Percentiles rank a stretch among this genome's conserved stretches.
phyloP scores from a whole-genome alignment of 345 rosid species.

The Murraya koenigii region DNA sequence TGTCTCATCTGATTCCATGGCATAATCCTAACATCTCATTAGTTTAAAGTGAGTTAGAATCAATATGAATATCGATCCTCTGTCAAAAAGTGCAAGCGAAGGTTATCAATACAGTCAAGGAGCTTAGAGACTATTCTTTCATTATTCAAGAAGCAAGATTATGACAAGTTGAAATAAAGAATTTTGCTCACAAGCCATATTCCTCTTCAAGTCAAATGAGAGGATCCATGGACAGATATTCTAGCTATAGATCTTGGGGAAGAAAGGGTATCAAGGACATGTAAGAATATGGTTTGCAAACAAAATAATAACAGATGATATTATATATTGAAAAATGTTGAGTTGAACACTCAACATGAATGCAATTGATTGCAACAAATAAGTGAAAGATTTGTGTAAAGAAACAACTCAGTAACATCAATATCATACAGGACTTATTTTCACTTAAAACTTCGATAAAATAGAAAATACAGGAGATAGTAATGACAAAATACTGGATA shows the following conservation, averaged over 20 bases:
- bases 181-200: background rate
- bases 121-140: background rate
- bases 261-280: background rate
- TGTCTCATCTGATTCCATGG: constrained; percentile 85
- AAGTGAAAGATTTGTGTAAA: background rate
- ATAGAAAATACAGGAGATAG: background rate
- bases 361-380: background rate
- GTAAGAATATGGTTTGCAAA: background rate
- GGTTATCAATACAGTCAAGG: background rate
- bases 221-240: background rate
- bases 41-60: background rate
- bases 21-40: constrained; percentile 62
- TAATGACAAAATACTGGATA: background rate
- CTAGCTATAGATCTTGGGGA: background rate
- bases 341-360: background rate
- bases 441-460: background rate
- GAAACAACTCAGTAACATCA: background rate
- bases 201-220: background rate
- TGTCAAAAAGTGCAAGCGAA: background rate
- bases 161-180: background rate
- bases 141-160: background rate
- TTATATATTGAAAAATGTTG: background rate
- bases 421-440: background rate
- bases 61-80: background rate
- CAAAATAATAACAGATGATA: background rate